Conservation (phyloP, 257 asterid species). For the Solanum lignicaule region DNA sequence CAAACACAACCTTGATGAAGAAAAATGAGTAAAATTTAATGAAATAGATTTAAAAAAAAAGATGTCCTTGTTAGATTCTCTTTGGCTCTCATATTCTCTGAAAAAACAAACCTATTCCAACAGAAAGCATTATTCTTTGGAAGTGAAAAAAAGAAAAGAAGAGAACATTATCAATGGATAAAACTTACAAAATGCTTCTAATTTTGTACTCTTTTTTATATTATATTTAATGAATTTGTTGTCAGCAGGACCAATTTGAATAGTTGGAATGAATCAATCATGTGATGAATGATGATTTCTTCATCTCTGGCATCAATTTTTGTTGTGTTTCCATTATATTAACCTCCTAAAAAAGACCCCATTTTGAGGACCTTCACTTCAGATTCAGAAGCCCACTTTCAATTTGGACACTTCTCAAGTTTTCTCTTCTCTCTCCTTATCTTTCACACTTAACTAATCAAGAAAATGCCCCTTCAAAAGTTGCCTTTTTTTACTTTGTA, state of each 20-base stretch:
- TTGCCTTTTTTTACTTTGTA: conserved; percentile 23
- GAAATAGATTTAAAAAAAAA: neutral
- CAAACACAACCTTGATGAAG: too few relatives aligned
- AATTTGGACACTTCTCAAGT: conserved; percentile 21
- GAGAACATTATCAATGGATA: neutral
- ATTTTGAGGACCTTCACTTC: conserved; percentile 28
- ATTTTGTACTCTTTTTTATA: neutral
- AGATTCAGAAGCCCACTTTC: conserved; percentile 18
- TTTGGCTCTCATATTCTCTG: neutral
- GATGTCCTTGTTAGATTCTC: neutral
- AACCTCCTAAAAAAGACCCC: conserved; percentile 9
- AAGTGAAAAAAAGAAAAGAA: neutral
- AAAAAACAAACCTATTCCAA: neutral
- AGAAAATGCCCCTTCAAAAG: conserved; percentile 8
- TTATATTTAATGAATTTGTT: neutral
- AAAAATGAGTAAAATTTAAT: neutral
- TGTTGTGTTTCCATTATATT: conserved; percentile 1
- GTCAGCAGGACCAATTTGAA: neutral
- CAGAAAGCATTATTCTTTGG: neutral
- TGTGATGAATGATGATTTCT: conserved; percentile 19
- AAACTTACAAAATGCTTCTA: neutral
- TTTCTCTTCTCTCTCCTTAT: conserved; percentile 1
- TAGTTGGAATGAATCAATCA: conserved; percentile 19
- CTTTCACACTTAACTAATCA: conserved; percentile 8
- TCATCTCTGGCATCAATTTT: conserved; percentile 14